These are phyloP conservation scores for Phytophthora uliginosa DNA, from an alignment of 352 stramenopile species.

Conservation along the genomic window DNA sequence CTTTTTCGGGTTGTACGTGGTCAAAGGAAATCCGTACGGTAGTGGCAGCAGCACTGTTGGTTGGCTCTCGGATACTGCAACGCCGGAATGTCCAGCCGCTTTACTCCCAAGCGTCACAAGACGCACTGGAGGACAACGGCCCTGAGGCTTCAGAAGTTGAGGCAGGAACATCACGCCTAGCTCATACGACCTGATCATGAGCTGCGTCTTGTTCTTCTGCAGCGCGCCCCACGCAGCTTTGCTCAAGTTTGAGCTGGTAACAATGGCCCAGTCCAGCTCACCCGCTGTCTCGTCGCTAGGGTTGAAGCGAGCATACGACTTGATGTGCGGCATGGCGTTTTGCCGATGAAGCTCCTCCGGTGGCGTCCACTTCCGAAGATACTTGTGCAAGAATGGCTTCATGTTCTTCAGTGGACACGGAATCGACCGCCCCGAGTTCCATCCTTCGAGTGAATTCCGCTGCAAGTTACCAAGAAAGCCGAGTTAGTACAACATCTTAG, in stretches of 20 bases:
- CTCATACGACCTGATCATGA: conserved; percentile 90
- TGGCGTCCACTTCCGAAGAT: conserved; percentile 82
- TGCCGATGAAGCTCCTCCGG: conserved; percentile 62
- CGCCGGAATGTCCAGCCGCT: conserved; percentile 17
- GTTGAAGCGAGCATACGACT: conserved; percentile 78
- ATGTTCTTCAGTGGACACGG: conserved; percentile 89
- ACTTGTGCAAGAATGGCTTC: conserved; percentile 90
- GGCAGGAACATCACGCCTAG: conserved; percentile 83
- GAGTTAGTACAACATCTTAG: conserved; percentile 3
- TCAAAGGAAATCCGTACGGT: conserved; percentile 76
- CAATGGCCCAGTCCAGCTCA: conserved; percentile 71
- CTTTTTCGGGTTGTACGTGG: conserved; percentile 70
- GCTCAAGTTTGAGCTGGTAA: conserved; percentile 89
- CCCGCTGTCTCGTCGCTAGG: conserved; percentile 35
- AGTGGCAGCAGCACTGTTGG: conserved; percentile 52
- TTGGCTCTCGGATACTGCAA: conserved; percentile 11
- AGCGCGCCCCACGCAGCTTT: conserved; percentile 82
- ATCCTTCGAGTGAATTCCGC: conserved; percentile 86
- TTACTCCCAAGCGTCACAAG: conserved; percentile 53
- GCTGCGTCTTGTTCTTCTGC: conserved; percentile 81
- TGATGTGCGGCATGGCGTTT: conserved; percentile 89
- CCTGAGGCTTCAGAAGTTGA: conserved; percentile 23
- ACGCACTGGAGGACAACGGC: conserved; percentile 8
- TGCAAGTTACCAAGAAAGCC: conserved; percentile 26
- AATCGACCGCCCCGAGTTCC: conserved; percentile 73